Percentiles rank a stretch among this genome's conserved stretches.
These are phyloP conservation scores for Trypanosoma brucei DNA, from an alignment of 208 protist species.

Conservation along the genomic window DNA sequence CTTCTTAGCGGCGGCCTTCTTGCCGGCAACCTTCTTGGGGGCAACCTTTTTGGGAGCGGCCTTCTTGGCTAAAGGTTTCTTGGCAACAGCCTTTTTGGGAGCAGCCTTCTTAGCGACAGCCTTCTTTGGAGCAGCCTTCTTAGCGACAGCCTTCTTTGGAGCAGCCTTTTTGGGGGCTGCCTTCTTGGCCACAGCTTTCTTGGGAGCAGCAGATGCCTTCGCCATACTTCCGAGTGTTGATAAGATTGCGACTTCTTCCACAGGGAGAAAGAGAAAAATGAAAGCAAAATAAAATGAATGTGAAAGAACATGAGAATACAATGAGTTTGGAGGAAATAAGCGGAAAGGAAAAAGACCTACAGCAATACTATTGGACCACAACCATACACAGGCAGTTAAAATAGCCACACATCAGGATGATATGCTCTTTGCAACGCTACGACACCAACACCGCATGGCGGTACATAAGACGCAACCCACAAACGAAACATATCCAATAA, in stretches of 20 bases:
- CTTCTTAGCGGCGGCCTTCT: neutral
- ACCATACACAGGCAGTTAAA: neutral
- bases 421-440: too few relatives aligned
- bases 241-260: too few relatives aligned
- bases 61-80: slow-evolving; percentile 28
- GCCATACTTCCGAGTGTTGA: slow-evolving; percentile 16
- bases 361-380: neutral
- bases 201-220: slow-evolving; percentile 16
- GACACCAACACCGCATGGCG: too few relatives aligned
- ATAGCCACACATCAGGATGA: too few relatives aligned
- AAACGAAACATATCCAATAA: too few relatives aligned
- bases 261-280: too few relatives aligned
- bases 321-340: slow-evolving; percentile 11
- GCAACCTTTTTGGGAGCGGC: slow-evolving; percentile 20
- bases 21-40: neutral
- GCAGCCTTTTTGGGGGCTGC: slow-evolving; percentile 25
- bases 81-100: slow-evolving; percentile 13
- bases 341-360: slow-evolving; percentile 9
- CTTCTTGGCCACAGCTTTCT: slow-evolving; percentile 30
- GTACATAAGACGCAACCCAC: too few relatives aligned
- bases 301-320: slow-evolving; percentile 8
- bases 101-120: slow-evolving; percentile 19
- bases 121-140: slow-evolving; percentile 17
- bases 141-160: slow-evolving; percentile 24
- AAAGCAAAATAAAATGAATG: too few relatives aligned